Base-by-base conservation (phyloP, 2,329 filamentous ascomycete genomes). In the Neonectria faginata region DNA sequence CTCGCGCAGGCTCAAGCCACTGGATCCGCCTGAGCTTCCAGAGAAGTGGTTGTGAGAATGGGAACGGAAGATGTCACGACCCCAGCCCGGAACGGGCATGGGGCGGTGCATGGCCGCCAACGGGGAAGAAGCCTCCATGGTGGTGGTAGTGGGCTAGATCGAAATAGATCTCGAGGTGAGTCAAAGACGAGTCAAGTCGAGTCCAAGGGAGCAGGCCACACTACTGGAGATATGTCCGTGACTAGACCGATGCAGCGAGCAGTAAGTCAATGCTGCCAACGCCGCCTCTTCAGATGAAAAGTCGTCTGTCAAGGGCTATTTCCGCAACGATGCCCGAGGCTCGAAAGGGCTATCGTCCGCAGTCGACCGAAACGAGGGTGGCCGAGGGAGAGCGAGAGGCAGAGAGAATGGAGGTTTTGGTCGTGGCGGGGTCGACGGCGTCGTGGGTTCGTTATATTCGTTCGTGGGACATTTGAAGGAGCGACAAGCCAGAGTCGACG, bases 71-170 rank as follows among this genome's bases (percentile, higher is more conserved):
- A 88, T 77, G 70, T 88, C 86, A 67, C 76, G 78, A 70, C 77
- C 83, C 90, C 87, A 94, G 88, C 75, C 85, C 79, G 72, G 89
- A 36, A 79, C 68, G 82, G 82, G 81, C 88, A 83, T 80, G 86
- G 82, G 81, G 88, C 85, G 93, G 83, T 94, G 93, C 90, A 98
- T 92, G 62, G 95, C 94, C 79, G 95, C 95, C 77, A 98, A 83
- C 51, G 96, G 96, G 74, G 96, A 98, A 48, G 95, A 97, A 70
- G 92, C 91, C 82, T 97, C 94, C 93, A 98, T 97, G 76, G 54
- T 82, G 72, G 70, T 25, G 72, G 70, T 25, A 10, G 53, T 16
- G 64, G 39, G 22, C 29, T 42, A 62, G 61, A 16, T 42, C 20
- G 39, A 36, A 36, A 36, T 27, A 11, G 50, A 45, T 27, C 56